Evolutionary conservation across 495 filamentous ascomycete genomes (phyloP), one percentile per base, ranked within the genome.

Genomic region (Evernia prunastri): DNA sequence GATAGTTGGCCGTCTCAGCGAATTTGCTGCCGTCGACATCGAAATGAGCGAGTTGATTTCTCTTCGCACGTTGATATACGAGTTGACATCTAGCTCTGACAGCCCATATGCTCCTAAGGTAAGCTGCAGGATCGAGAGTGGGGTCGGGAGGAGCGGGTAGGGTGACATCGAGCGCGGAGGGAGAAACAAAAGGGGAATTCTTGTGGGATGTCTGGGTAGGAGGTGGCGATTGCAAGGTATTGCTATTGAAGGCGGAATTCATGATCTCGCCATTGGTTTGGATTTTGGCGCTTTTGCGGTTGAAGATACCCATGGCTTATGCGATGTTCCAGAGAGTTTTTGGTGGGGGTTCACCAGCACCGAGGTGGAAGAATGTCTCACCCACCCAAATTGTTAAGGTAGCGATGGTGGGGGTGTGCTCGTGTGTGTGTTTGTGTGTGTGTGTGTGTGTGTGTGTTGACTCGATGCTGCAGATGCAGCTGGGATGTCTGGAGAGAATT

Each of bases 1-100:
- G 88, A 72, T 96, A 98, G n/a, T 82, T 85, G 5, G 91, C 92
- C 1, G 93, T 93, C 63, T 92, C 91, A 39, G 81, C 73, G 71
- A 97, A 96, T 74, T 95, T 96, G 75, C 74, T 75, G 82, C 92
- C 84, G 71, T 98, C 92, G 15, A 97, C 93, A 62, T 89, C 87
- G 72, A 98, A 98, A 76, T 97, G 94, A 64, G 82, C 83, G 61
- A 98, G 81, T 64, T 88, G 78, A 67, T 97, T 91, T 59, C 77
- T 77, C 73, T 88, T 84, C 4, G 94, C 94, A 74, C 89, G 91
- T 62, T 87, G 80, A 59, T 89, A 80, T 42, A 97, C 81, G 61
- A 92, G 73, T 64, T 76, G 82, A 70, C 82, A 87, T 62, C 92
- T 80, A 69, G 96, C 89, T 37, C 95, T 83, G 13, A 98, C 91